Conservation (phyloP, 1,284 basidiomycete species). For the Taiwanofungus camphoratus region DNA sequence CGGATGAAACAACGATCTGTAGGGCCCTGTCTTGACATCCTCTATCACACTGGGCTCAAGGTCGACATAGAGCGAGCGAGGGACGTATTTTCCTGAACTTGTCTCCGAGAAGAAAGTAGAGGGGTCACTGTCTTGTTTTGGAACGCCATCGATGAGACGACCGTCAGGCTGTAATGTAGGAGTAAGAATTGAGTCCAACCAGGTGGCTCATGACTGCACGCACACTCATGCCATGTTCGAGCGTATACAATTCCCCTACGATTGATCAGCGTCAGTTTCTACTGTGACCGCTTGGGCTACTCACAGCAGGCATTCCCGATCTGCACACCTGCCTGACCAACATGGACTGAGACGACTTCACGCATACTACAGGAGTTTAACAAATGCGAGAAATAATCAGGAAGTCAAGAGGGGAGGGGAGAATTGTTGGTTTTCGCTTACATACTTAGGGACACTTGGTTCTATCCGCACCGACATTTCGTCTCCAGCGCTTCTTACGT, state of each 20-base stretch:
- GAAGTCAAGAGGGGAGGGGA: slow-evolving; percentile 14
- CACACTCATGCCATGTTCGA: slow-evolving; percentile 95
- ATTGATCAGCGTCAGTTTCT: neutral
- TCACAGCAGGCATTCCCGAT: slow-evolving; percentile 93
- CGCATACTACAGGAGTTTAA: slow-evolving; percentile 48
- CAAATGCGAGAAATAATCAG: slow-evolving; percentile 13
- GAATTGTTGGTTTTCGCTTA: slow-evolving; percentile 10
- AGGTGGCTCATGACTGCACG: slow-evolving; percentile 34
- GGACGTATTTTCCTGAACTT: slow-evolving; percentile 93
- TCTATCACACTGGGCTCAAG: slow-evolving; percentile 96
- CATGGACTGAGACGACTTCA: slow-evolving; percentile 90
- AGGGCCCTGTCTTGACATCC: slow-evolving; percentile 92
- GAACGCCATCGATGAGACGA: slow-evolving; percentile 48
- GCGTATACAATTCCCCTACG: slow-evolving; percentile 94
- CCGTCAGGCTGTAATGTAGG: slow-evolving; percentile 49
- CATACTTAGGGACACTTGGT: too few relatives aligned
- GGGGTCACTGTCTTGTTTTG: slow-evolving; percentile 83
- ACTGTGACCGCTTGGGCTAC: slow-evolving; percentile 22
- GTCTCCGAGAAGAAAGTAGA: slow-evolving; percentile 95
- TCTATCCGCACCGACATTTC: too few relatives aligned
- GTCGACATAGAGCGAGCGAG: slow-evolving; percentile 96
- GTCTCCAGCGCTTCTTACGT: too few relatives aligned
- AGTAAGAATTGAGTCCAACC: neutral
- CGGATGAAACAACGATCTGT: slow-evolving; percentile 95
- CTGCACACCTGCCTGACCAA: slow-evolving; percentile 93